Evolutionary conservation across 345 rosid genomes (phyloP).

Genomic region (Corchorus capsularis): DNA sequence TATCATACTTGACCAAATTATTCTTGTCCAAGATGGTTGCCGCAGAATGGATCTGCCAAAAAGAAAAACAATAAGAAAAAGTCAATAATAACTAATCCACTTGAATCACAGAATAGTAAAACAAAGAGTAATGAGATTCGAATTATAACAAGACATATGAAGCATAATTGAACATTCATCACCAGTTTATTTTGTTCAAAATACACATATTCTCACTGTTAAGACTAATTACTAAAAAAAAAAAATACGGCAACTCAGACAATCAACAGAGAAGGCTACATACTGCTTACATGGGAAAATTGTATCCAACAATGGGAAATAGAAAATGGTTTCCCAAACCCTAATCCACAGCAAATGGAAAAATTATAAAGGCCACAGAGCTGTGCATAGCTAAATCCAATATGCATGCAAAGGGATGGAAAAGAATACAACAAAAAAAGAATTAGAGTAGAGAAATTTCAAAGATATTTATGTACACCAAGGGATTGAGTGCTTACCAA

Average conservation of each 20-base stretch:
- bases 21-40: slow-evolving; percentile 86
- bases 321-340: background rate
- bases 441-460: background rate
- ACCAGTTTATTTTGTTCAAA: too few species aligned
- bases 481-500: slow-evolving; percentile 51
- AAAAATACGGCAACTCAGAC: too few species aligned
- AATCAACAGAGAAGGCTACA: too few species aligned
- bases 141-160: too few species aligned
- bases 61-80: background rate
- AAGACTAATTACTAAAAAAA: too few species aligned
- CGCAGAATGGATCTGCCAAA: slow-evolving; percentile 83
- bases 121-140: background rate
- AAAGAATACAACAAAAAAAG: background rate
- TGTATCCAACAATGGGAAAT: background rate
- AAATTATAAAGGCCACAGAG: background rate
- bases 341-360: background rate
- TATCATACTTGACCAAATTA: slow-evolving; percentile 86
- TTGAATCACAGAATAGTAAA: background rate
- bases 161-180: too few species aligned
- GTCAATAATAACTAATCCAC: background rate
- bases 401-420: background rate
- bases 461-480: background rate
- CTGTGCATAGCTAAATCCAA: background rate
- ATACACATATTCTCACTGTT: too few species aligned
- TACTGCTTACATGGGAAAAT: background rate